Evolutionary conservation across 139 green algal species (phyloP), one percentile per base, ranked within the genome.

Genomic region (Micractinium sp.): DNA sequence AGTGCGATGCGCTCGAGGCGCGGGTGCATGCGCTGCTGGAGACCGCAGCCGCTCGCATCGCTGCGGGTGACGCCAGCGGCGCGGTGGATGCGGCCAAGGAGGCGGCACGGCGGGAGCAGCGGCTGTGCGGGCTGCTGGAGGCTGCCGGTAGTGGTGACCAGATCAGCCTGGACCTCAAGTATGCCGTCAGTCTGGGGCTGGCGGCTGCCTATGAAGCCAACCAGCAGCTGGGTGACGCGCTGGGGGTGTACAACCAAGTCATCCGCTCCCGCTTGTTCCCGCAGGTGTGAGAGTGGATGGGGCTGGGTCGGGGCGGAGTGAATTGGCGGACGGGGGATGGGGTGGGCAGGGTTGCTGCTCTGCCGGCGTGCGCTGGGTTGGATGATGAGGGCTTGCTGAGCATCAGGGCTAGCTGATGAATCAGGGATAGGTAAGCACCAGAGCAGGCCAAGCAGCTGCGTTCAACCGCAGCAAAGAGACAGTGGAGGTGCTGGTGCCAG

Each of bases 21-120:
- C 95, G 96, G 76, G 96, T 98, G 73, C 94, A 98, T 76, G 84
- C 89, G n/a, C 81, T 96, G 61, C 92, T 98, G 83, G 96, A 98
- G 88, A 38, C 78, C 29, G 78, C 90, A 18, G 77, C 76, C 13
- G 33, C 60, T 3, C 92, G 90, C 20, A 23, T n/a, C 1, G 83
- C 83, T 0, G 39, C 14, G 5, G 83, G 84, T 0, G 92, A 94
- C 83, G 76, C 69, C 66, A 39, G 35, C 78, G 78, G 92, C 92
- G 96, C 90, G 0, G 89, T 98, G n/a, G 96, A 98, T 53, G 93
- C 94, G 33, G 96, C 96, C 1, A 96, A 95, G 77, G 96, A 97
- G 60, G 96, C 96, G 0, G 92, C 90, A 56, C 95, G 95, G 67
- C 87, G 90, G n/a, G 96, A 98, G 90, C 91, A 95, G 20, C 77